Conservation (phyloP, 495 filamentous ascomycete genomes). For the Aspergillus coremiiformis region DNA sequence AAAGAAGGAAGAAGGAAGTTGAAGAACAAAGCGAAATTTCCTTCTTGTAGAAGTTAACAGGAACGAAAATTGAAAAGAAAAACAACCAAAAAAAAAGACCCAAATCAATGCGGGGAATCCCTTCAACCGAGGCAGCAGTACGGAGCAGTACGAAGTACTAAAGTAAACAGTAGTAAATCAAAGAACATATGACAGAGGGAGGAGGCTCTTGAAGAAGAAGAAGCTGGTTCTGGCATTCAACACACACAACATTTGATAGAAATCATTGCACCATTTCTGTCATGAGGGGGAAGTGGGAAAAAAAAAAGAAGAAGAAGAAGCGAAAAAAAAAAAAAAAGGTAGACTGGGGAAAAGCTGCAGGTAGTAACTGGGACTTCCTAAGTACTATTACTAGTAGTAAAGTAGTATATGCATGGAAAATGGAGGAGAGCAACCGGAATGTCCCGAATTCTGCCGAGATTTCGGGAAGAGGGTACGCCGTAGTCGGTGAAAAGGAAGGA, state of each 20-base stretch:
- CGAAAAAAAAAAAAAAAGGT: background rate
- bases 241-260: no score
- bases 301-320: background rate
- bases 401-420: background rate
- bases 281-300: background rate
- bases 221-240: no score
- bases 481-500: constrained; percentile 8
- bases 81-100: background rate
- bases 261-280: background rate
- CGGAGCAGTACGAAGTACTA: no score
- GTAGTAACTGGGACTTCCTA: no score
- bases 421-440: constrained; percentile 14
- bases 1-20: background rate
- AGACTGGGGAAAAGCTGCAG: background rate
- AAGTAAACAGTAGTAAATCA: no score
- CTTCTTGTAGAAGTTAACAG: background rate
- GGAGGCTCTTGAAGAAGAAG: no score
- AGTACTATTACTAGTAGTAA: background rate
- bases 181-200: no score
- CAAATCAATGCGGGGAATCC: constrained; percentile 3
- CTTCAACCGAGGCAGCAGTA: constrained; percentile 1
- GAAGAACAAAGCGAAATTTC: constrained; percentile 3
- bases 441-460: constrained; percentile 27
- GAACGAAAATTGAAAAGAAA: background rate
- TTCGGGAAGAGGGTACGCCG: constrained; percentile 1